Conservation (phyloP, 768 basidiomycete genomes). For the Psilocybe tampanensis region DNA sequence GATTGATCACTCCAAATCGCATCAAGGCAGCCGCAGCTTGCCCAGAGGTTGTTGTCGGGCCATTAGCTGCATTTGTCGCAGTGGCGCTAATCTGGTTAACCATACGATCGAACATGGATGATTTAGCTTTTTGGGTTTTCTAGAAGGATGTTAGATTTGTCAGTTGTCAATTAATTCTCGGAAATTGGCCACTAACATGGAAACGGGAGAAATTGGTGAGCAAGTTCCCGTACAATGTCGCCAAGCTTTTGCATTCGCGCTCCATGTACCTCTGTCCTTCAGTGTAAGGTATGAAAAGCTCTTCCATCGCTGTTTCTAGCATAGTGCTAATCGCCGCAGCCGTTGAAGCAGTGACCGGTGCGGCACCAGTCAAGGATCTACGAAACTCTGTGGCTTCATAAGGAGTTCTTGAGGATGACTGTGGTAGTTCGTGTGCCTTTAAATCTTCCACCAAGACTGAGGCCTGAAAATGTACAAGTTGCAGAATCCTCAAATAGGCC, state of each 20-base stretch:
- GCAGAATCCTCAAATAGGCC: constrained; percentile 87
- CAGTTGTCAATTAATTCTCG: neutral
- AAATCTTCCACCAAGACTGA: constrained; percentile 86
- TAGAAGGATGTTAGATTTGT: constrained; percentile 35
- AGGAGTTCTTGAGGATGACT: constrained; percentile 63
- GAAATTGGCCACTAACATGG: constrained; percentile 63
- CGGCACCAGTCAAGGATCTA: constrained; percentile 49
- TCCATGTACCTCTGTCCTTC: constrained; percentile 93
- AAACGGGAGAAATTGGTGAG: constrained; percentile 81
- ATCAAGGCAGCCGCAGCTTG: constrained; percentile 88
- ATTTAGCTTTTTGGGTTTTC: constrained; percentile 68
- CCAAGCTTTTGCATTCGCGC: constrained; percentile 83
- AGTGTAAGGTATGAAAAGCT: constrained; percentile 91
- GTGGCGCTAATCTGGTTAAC: constrained; percentile 86
- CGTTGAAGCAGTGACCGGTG: constrained; percentile 45
- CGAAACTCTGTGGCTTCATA: constrained; percentile 65
- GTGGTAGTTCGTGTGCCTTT: constrained; percentile 85
- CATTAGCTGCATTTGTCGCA: constrained; percentile 62
- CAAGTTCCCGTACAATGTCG: constrained; percentile 74
- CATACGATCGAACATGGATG: constrained; percentile 87
- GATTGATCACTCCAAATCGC: constrained; percentile 83
- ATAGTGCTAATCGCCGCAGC: constrained; percentile 72
- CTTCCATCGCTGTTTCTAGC: constrained; percentile 96
- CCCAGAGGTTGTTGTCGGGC: constrained; percentile 69
- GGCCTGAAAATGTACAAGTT: constrained; percentile 82